phyloP scores from a whole-genome alignment of 768 basidiomycete genomes.

The Leccinellum albellum region DNA sequence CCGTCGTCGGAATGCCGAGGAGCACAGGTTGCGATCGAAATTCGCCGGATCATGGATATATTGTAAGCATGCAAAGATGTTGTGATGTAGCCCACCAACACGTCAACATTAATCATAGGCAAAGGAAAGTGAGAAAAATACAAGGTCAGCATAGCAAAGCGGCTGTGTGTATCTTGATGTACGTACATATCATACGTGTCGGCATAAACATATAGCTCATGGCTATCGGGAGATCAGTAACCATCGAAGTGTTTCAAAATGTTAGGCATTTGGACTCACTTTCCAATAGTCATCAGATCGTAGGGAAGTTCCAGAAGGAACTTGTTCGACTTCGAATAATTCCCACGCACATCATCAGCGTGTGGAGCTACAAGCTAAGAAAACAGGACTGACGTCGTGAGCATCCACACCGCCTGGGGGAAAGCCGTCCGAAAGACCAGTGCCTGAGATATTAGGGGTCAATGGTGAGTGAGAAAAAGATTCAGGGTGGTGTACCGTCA shows the following conservation, averaged over 20 bases:
- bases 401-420: slow-evolving; percentile 55
- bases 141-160: slow-evolving; percentile 2
- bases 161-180: not conserved
- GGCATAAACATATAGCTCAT: slow-evolving; percentile 76
- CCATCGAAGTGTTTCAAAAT: not conserved
- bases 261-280: slow-evolving; percentile 42
- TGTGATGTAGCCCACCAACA: not conserved
- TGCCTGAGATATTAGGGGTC: slow-evolving; percentile 40
- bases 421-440: slow-evolving; percentile 74
- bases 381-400: slow-evolving; percentile 51
- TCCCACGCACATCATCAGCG: not conserved
- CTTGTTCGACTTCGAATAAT: not conserved
- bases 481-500: slow-evolving; percentile 41
- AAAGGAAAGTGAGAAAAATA: not conserved
- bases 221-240: slow-evolving; percentile 38
- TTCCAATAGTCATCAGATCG: slow-evolving; percentile 82
- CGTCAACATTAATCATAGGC: not conserved
- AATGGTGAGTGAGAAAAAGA: not conserved
- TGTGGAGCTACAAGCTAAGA: not conserved
- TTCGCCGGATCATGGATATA: not conserved
- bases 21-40: not conserved
- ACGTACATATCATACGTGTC: slow-evolving; percentile 63
- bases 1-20: not conserved
- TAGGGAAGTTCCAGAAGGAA: slow-evolving; percentile 70
- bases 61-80: not conserved